A percentile compares a stretch with the other conserved stretches of the same genome.
These are phyloP conservation scores for Scolecobasidium constrictum DNA, from an alignment of 2,329 filamentous ascomycete species.

Conservation along the genomic window DNA sequence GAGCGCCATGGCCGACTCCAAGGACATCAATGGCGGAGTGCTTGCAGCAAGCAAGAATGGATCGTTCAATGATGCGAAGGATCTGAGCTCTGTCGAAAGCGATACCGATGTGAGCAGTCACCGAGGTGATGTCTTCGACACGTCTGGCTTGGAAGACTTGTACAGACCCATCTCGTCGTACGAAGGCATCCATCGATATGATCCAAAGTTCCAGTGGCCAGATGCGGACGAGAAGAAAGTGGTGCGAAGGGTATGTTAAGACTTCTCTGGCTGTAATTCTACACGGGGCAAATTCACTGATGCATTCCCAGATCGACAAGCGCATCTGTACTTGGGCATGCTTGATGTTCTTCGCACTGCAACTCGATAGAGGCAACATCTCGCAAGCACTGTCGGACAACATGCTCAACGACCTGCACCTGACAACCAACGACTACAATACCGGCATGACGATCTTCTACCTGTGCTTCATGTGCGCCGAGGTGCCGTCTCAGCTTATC, in stretches of 20 bases:
- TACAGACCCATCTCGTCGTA: slow-evolving; percentile 46
- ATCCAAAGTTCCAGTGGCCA: slow-evolving; percentile 46
- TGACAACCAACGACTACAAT: slow-evolving; percentile 41
- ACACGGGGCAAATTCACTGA: slow-evolving; percentile 1
- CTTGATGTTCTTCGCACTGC: slow-evolving; percentile 53
- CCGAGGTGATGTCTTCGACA: slow-evolving; percentile 25
- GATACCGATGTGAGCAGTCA: no score
- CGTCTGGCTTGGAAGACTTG: slow-evolving; percentile 15
- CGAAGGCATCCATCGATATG: slow-evolving; percentile 49
- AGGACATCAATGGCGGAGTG: no score
- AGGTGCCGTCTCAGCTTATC: slow-evolving; percentile 23
- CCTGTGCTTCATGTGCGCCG: slow-evolving; percentile 17
- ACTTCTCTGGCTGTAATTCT: slow-evolving; percentile 8
- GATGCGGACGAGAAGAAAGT: slow-evolving; percentile 44
- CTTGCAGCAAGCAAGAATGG: no score
- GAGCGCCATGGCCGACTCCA: no score
- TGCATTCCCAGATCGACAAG: slow-evolving; percentile 25
- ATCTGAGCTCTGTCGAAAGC: no score
- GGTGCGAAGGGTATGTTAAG: slow-evolving; percentile 40
- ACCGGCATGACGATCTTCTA: slow-evolving; percentile 14
- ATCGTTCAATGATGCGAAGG: no score
- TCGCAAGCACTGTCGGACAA: slow-evolving; percentile 51
- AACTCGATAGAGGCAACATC: slow-evolving; percentile 54
- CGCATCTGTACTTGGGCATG: slow-evolving; percentile 35
- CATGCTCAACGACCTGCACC: slow-evolving; percentile 42